Conservation (phyloP, 768 basidiomycete species). For the Panus rudis region DNA sequence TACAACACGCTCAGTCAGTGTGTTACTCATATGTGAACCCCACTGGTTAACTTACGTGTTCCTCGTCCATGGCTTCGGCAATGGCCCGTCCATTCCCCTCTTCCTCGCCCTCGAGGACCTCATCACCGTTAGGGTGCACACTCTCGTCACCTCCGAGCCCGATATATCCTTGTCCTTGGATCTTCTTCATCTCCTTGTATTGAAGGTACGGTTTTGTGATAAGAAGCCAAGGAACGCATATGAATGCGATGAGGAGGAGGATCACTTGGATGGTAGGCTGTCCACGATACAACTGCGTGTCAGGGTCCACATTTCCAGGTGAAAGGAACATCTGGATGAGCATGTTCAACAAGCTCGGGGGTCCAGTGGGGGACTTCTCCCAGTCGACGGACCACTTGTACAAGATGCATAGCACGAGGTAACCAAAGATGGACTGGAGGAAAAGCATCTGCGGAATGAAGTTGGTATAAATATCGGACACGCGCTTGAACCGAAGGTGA, state of each 20-base stretch:
- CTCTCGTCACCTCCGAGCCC: slow-evolving; percentile 51
- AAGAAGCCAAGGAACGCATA: slow-evolving; percentile 96
- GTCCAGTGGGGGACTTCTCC: slow-evolving; percentile 56
- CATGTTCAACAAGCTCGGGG: slow-evolving; percentile 93
- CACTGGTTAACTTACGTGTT: slow-evolving; percentile 49
- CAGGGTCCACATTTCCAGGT: slow-evolving; percentile 70
- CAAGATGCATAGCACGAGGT: slow-evolving; percentile 87
- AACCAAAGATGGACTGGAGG: slow-evolving; percentile 96
- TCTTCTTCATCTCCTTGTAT: slow-evolving; percentile 85
- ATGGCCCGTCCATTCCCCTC: slow-evolving; percentile 73
- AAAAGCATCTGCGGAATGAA: slow-evolving; percentile 98
- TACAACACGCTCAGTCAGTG: slow-evolving; percentile 5
- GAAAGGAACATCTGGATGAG: slow-evolving; percentile 93
- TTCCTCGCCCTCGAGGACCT: slow-evolving; percentile 67
- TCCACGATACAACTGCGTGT: slow-evolving; percentile 73
- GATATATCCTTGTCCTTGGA: slow-evolving; percentile 78
- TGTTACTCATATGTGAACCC: no score
- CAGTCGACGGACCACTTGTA: slow-evolving; percentile 98
- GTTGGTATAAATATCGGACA: slow-evolving; percentile 83
- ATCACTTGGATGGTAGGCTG: slow-evolving; percentile 81
- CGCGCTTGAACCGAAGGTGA: slow-evolving; percentile 87
- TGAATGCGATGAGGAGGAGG: slow-evolving; percentile 65
- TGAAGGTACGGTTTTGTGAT: slow-evolving; percentile 86
- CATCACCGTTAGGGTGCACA: slow-evolving; percentile 46
- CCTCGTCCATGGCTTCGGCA: slow-evolving; percentile 67